phyloP scores from a whole-genome alignment of 768 basidiomycete genomes.

The Chalciporus chontae region DNA sequence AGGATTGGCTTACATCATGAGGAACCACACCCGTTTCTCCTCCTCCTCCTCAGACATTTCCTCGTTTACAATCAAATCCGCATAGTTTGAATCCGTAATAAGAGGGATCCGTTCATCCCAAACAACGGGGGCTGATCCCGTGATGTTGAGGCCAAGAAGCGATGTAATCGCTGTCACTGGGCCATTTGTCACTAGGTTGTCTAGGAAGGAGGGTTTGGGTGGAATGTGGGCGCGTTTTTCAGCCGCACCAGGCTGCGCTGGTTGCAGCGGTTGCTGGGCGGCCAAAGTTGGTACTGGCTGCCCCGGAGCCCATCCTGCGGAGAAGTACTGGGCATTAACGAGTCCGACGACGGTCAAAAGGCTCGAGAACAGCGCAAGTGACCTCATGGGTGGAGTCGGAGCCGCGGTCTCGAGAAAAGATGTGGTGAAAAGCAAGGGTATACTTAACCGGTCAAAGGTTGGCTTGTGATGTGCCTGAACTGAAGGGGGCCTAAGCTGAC shows the following conservation, averaged over 20 bases:
- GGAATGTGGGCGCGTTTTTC: constrained; percentile 17
- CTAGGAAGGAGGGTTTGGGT: constrained; percentile 25
- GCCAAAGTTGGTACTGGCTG: constrained; percentile 44
- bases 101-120: constrained; percentile 78
- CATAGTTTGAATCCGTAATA: constrained; percentile 80
- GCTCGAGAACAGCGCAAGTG: constrained; percentile 36
- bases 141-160: constrained; percentile 68
- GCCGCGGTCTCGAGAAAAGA: not conserved
- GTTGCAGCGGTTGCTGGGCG: constrained; percentile 12
- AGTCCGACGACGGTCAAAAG: constrained; percentile 18
- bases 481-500: not conserved
- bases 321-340: constrained; percentile 69
- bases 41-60: constrained; percentile 60
- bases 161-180: constrained; percentile 54
- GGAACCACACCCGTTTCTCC: constrained; percentile 68
- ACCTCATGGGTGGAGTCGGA: constrained; percentile 45
- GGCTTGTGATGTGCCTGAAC: not conserved
- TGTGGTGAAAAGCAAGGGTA: not conserved
- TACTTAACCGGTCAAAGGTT: not conserved
- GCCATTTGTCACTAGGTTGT: constrained; percentile 44
- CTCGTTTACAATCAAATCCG: constrained; percentile 70
- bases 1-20: constrained; percentile 59
- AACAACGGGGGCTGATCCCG: constrained; percentile 39
- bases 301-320: constrained; percentile 77
- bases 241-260: constrained; percentile 23